phyloP scores from a whole-genome alignment of 163 green algal genomes.

The Chlorella variabilis region DNA sequence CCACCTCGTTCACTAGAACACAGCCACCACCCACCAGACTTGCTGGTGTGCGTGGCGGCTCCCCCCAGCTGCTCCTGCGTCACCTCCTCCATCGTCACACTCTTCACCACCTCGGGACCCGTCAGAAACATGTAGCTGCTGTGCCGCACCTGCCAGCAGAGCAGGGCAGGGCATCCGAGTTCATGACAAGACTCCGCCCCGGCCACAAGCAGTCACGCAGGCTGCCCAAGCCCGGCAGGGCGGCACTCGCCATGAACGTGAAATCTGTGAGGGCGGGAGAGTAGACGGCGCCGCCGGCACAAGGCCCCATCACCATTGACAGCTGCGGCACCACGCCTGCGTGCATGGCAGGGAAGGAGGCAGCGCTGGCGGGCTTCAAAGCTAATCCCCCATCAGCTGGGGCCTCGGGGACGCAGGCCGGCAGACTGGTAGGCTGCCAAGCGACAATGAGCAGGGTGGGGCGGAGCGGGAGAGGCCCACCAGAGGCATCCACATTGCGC shows the following conservation, averaged over 20 bases:
- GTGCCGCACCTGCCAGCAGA: conserved; percentile 28
- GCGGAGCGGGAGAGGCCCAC: conserved; percentile 2
- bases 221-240: not conserved
- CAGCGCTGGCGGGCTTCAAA: too few relatives aligned
- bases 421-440: too few relatives aligned
- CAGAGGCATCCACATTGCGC: conserved; percentile 73
- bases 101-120: conserved; percentile 71
- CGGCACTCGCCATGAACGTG: conserved; percentile 63
- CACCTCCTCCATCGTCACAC: conserved; percentile 70
- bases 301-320: conserved; percentile 75
- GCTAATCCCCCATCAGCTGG: too few relatives aligned
- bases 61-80: conserved; percentile 63
- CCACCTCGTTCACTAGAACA: too few relatives aligned
- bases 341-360: too few relatives aligned
- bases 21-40: conserved; percentile 41
- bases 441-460: too few relatives aligned
- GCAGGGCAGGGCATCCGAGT: too few relatives aligned
- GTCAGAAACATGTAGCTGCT: conserved; percentile 79
- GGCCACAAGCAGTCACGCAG: too few relatives aligned
- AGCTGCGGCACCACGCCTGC: conserved; percentile 54
- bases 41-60: conserved; percentile 62
- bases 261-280: conserved; percentile 80
- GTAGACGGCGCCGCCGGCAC: conserved; percentile 75
- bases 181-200: too few relatives aligned
- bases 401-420: too few relatives aligned